Conservation (phyloP, 441 rosid genomes). For the Arabidopsis lyrata region DNA sequence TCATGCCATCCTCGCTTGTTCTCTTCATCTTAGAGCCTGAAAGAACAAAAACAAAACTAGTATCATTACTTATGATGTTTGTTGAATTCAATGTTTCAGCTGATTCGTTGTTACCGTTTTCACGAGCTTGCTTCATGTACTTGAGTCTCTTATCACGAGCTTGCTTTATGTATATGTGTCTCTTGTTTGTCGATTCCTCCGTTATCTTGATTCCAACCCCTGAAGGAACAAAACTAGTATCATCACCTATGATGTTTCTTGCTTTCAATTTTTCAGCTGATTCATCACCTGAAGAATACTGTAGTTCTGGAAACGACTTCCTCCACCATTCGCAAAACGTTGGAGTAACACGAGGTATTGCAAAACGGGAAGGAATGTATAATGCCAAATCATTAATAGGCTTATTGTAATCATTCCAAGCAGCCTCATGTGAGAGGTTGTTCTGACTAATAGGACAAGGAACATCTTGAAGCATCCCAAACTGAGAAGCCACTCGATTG, state of each 20-base stretch:
- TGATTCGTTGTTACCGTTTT: not conserved
- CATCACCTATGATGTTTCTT: constrained; percentile 11
- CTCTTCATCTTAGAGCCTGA: constrained; percentile 8
- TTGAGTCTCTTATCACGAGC: constrained; percentile 35
- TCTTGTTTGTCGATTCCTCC: not conserved
- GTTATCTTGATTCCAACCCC: not conserved
- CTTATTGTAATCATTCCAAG: constrained; percentile 44
- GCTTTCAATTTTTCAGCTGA: not conserved
- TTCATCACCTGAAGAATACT: constrained; percentile 26
- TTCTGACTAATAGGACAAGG: constrained; percentile 39
- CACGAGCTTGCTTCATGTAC: not conserved
- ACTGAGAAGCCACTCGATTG: constrained; percentile 68
- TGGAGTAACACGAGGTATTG: constrained; percentile 46
- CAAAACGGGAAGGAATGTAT: constrained; percentile 52
- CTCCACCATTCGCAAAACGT: constrained; percentile 58
- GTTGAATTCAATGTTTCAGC: not conserved
- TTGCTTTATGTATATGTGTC: not conserved
- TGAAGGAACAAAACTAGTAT: constrained; percentile 14
- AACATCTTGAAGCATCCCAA: constrained; percentile 66
- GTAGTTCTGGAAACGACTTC: not conserved
- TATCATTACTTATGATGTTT: not conserved
- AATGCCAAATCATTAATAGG: constrained; percentile 42
- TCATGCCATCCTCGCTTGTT: not conserved
- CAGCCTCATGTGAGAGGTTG: constrained; percentile 14
- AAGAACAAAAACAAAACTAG: constrained; percentile 8